A percentile compares a stretch with the other conserved stretches of the same genome.
Evolutionary conservation across 257 asterid species (phyloP).

Genomic region (Perilla frutescens): DNA sequence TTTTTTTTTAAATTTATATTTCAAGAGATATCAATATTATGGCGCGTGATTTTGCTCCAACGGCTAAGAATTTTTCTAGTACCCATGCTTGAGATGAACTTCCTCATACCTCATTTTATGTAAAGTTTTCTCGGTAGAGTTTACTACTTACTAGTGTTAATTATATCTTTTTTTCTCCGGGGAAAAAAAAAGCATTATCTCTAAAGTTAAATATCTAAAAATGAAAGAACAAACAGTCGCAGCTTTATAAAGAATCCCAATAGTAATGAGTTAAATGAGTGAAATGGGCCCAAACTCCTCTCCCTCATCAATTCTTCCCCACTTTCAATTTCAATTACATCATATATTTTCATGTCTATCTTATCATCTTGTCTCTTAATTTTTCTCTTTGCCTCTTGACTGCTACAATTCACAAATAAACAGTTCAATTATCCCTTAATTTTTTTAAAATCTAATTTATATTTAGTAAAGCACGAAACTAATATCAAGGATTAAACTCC

Average conservation of each 20-base stretch:
- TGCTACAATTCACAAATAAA: constrained; percentile 4
- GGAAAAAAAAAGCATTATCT: not conserved
- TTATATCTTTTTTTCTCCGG: not conserved
- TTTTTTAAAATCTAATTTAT: not conserved
- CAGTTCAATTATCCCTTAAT: not conserved
- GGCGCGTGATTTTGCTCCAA: no score
- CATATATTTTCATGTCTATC: not conserved
- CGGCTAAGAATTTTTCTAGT: no score
- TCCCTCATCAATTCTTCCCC: not conserved
- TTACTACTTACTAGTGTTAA: no score
- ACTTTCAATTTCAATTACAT: not conserved
- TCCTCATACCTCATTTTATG: no score
- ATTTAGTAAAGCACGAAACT: not conserved
- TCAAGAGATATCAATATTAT: no score
- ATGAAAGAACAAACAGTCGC: not conserved
- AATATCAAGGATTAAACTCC: constrained; percentile 14
- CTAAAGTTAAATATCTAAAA: not conserved
- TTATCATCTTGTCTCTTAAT: constrained; percentile 6
- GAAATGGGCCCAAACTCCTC: not conserved
- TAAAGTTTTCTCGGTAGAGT: no score
- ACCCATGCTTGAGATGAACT: no score
- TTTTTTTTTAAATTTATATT: no score
- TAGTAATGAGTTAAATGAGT: constrained; percentile 7
- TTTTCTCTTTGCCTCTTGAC: not conserved
- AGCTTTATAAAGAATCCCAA: not conserved